Conservation (phyloP, 148 eudicot genomes). For the Suaeda aralocaspica region DNA sequence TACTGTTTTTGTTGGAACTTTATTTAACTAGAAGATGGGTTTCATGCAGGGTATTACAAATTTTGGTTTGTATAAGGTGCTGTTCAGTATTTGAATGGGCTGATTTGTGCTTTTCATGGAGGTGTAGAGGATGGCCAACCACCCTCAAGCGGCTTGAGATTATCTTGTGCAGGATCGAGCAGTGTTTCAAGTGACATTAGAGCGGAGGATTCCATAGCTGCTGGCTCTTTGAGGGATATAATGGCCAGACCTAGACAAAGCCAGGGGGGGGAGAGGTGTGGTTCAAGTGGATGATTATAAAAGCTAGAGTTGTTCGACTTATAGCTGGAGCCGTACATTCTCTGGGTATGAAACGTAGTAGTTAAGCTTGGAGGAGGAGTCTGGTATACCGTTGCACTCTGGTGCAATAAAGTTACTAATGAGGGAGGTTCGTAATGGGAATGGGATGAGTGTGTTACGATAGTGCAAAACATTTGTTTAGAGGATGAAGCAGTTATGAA, state of each 20-base stretch:
- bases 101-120: too few relatives aligned
- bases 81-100: too few relatives aligned
- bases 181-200: constrained; percentile 29
- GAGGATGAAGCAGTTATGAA: constrained; percentile 42
- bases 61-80: too few relatives aligned
- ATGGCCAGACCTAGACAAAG: constrained; percentile 66
- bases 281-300: constrained; percentile 57
- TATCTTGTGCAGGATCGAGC: constrained; percentile 36
- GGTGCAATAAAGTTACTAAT: constrained; percentile 49
- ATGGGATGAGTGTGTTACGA: constrained; percentile 69
- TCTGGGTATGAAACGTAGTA: constrained; percentile 67
- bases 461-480: constrained; percentile 51
- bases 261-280: constrained; percentile 71
- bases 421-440: constrained; percentile 64
- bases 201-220: constrained; percentile 25
- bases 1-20: too few relatives aligned
- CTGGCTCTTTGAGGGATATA: constrained; percentile 39
- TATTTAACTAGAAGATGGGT: too few relatives aligned
- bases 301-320: constrained; percentile 60
- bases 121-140: constrained; percentile 57
- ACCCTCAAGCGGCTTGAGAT: constrained; percentile 53
- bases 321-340: constrained; percentile 69
- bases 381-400: constrained; percentile 63
- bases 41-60: too few relatives aligned
- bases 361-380: constrained; percentile 73